Conservation (phyloP, 208 protist species). For the Leishmania arabica region DNA sequence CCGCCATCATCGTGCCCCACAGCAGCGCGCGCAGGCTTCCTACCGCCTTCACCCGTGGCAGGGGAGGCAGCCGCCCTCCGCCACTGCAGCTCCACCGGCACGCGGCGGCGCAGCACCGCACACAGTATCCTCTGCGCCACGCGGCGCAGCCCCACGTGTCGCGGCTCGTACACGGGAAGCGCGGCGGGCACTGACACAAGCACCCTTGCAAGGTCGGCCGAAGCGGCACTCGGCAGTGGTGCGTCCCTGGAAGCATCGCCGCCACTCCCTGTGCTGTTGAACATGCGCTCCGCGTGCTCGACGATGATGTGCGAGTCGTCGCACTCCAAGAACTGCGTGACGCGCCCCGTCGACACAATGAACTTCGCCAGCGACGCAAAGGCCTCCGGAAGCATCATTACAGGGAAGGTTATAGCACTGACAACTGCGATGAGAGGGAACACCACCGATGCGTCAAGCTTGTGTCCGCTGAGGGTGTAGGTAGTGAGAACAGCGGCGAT, state of each 20-base stretch:
- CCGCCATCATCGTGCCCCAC: background rate
- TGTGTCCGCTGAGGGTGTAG: conserved; percentile 45
- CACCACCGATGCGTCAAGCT: conserved; percentile 68
- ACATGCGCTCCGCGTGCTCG: conserved; percentile 7
- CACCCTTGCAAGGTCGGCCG: conserved; percentile 2
- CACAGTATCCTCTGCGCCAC: background rate
- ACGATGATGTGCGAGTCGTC: conserved; percentile 35
- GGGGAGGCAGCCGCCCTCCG: background rate
- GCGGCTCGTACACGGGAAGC: conserved; percentile 20
- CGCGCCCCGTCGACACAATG: conserved; percentile 64
- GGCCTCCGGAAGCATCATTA: conserved; percentile 73
- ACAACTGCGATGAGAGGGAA: conserved; percentile 86
- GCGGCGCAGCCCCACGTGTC: conserved; percentile 5
- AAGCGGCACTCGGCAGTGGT: background rate
- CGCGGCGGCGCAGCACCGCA: conserved; percentile 7
- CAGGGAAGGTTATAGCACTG: conserved; percentile 72
- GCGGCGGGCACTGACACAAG: conserved; percentile 5
- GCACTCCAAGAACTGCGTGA: conserved; percentile 73
- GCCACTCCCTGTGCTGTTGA: background rate
- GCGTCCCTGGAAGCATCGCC: background rate
- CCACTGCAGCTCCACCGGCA: conserved; percentile 30
- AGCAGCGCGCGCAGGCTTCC: background rate
- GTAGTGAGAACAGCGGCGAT: conserved; percentile 44
- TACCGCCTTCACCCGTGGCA: background rate
- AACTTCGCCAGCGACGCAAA: conserved; percentile 63